Conservation (phyloP, 225 moss, liverwort and hornwort genomes). For the Straminergon stramineum region DNA sequence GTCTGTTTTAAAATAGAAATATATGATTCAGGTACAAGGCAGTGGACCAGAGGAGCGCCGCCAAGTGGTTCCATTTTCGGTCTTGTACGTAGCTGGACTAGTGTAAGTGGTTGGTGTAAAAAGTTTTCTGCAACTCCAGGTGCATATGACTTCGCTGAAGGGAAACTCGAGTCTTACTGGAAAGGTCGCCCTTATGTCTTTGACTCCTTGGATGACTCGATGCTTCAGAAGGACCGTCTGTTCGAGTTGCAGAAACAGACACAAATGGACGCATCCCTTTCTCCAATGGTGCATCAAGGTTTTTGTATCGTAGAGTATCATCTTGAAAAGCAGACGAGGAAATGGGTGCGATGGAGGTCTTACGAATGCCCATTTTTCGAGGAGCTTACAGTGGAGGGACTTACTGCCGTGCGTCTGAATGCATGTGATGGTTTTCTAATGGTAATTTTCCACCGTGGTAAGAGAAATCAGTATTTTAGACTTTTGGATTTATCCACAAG, state of each 20-base stretch:
- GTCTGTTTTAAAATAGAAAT: not conserved
- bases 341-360: no score
- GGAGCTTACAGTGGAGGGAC: no score
- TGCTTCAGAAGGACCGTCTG: no score
- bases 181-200: rapidly evolving
- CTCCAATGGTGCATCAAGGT: no score
- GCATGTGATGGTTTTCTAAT: not conserved
- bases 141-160: not conserved
- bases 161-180: not conserved
- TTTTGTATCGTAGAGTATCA: no score
- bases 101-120: not conserved
- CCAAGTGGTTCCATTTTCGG: not conserved
- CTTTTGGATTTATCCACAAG: not conserved
- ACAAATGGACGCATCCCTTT: no score
- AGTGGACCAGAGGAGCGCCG: not conserved
- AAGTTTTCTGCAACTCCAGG: not conserved
- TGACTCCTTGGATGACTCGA: no score
- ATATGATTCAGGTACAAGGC: not conserved
- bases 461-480: not conserved
- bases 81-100: rapidly evolving
- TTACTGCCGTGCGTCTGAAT: rapidly evolving
- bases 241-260: no score
- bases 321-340: no score
- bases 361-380: no score
- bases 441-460: not conserved